These are phyloP conservation scores for Epithele typhae DNA, from an alignment of 768 basidiomycete genomes.

Conservation along the genomic window DNA sequence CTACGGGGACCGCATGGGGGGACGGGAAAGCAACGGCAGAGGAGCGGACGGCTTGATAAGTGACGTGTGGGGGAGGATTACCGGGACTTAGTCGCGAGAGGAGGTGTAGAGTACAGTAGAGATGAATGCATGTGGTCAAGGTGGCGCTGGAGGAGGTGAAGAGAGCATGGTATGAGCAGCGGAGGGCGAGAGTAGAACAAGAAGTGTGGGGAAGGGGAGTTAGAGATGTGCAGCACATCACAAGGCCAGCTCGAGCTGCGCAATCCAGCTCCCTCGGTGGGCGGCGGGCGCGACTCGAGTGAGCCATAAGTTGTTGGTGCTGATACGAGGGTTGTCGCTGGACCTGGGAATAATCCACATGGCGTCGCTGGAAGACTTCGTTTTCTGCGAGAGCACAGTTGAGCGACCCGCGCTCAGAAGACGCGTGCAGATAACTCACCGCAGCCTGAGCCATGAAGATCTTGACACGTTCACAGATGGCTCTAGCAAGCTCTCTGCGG, in stretches of 20 bases:
- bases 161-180: not conserved
- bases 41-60: not conserved
- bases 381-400: not conserved
- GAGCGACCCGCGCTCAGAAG: too few relatives aligned
- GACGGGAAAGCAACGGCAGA: not conserved
- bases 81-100: too few relatives aligned
- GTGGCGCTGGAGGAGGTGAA: not conserved
- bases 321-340: slow-evolving; percentile 5
- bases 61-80: not conserved
- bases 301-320: slow-evolving; percentile 15
- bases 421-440: too few relatives aligned
- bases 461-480: slow-evolving; percentile 6
- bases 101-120: not conserved
- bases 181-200: not conserved
- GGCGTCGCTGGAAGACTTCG: not conserved
- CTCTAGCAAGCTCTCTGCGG: slow-evolving; percentile 9
- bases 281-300: slow-evolving; percentile 8
- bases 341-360: slow-evolving; percentile 5
- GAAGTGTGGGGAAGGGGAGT: not conserved
- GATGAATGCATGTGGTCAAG: not conserved
- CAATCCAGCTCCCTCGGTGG: slow-evolving; percentile 12
- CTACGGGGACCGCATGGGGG: not conserved
- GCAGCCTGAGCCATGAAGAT: slow-evolving; percentile 3
- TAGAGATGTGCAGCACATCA: not conserved
- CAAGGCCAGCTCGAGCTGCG: slow-evolving; percentile 15